Evolutionary conservation across 805 yeast species (phyloP).

Genomic region (Barnettozyma sp.): DNA sequence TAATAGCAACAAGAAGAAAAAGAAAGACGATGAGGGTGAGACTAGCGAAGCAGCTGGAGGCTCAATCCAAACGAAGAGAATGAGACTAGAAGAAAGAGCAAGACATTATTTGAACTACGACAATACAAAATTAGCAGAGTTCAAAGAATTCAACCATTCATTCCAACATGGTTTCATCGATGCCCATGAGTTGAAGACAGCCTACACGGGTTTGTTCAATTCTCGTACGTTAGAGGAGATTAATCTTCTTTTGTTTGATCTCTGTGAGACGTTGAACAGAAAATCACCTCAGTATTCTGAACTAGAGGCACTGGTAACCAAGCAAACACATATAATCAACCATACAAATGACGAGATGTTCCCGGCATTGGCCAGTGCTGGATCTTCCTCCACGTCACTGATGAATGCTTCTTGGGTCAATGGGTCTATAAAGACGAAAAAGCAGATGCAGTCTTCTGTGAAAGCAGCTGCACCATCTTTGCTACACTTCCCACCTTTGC

Average conservation of each 20-base stretch:
- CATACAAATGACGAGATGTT: conserved; percentile 33
- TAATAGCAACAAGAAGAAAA: no score
- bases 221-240: conserved; percentile 40
- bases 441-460: conserved; percentile 1
- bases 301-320: conserved; percentile 24
- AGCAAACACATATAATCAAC: conserved; percentile 20
- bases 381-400: conserved; percentile 18
- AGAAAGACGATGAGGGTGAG: conserved; percentile 20
- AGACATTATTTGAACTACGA: conserved; percentile 65
- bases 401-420: conserved; percentile 28
- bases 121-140: conserved; percentile 38
- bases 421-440: conserved; percentile 15
- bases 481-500: background rate
- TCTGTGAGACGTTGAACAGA: conserved; percentile 48
- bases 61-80: conserved; percentile 38
- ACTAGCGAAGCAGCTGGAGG: conserved; percentile 22
- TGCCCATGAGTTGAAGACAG: conserved; percentile 40
- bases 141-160: conserved; percentile 40
- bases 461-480: no score
- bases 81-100: conserved; percentile 78
- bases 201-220: conserved; percentile 44
- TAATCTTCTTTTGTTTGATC: conserved; percentile 50
- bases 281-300: conserved; percentile 39
- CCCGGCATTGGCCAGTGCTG: conserved; percentile 40
- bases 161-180: conserved; percentile 41